Conservation (phyloP, 1,284 basidiomycete species). For the Tilletia indica region DNA sequence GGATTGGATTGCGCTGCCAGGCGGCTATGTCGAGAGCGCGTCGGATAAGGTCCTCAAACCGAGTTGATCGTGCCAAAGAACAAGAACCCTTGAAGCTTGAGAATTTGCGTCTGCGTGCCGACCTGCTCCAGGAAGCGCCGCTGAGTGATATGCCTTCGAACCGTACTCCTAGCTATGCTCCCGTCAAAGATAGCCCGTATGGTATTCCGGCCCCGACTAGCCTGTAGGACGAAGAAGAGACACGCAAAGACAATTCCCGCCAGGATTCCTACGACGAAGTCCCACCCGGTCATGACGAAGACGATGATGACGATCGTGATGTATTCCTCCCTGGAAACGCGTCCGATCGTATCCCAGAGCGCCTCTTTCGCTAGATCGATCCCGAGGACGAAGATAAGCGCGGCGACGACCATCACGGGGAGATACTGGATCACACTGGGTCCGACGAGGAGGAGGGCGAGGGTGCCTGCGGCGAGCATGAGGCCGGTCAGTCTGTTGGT, state of each 20-base stretch:
- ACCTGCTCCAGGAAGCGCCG: slow-evolving; percentile 85
- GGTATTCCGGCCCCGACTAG: slow-evolving; percentile 65
- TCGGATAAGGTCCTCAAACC: slow-evolving; percentile 74
- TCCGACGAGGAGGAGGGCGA: slow-evolving; percentile 74
- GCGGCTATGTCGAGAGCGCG: slow-evolving; percentile 70
- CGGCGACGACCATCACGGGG: slow-evolving; percentile 62
- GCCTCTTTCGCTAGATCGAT: slow-evolving; percentile 90
- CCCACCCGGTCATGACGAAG: slow-evolving; percentile 67
- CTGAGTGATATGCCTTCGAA: slow-evolving; percentile 82
- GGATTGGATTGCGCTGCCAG: slow-evolving; percentile 77
- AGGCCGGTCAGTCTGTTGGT: slow-evolving; percentile 79
- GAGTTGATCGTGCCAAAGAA: slow-evolving; percentile 94
- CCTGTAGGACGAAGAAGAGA: slow-evolving; percentile 94
- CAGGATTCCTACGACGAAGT: slow-evolving; percentile 86
- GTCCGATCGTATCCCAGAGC: slow-evolving; percentile 88
- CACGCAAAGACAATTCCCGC: slow-evolving; percentile 89
- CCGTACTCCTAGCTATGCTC: slow-evolving; percentile 69
- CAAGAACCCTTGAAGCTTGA: slow-evolving; percentile 83
- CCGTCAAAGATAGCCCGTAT: slow-evolving; percentile 52
- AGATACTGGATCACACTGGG: slow-evolving; percentile 61
- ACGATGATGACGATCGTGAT: slow-evolving; percentile 62
- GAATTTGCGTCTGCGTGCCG: slow-evolving; percentile 83
- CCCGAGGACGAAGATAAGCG: slow-evolving; percentile 91
- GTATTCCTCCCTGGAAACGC: slow-evolving; percentile 64
- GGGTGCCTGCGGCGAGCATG: slow-evolving; percentile 76